Conservation (phyloP, 345 rosid species). For the Odontarrhena argentea region DNA sequence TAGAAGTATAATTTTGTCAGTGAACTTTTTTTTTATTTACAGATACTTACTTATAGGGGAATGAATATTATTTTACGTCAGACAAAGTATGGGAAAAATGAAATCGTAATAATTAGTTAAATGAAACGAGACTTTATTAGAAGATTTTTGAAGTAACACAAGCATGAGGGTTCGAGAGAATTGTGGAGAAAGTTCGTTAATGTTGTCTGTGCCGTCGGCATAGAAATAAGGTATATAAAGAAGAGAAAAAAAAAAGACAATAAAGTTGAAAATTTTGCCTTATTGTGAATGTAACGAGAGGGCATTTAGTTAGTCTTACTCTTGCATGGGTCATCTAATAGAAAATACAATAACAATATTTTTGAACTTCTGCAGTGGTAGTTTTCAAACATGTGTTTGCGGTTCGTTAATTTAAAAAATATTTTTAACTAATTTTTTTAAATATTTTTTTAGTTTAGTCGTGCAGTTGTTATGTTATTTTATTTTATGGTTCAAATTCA, state of each 20-base stretch:
- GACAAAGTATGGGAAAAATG: neutral
- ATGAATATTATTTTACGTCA: neutral
- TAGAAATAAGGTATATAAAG: neutral
- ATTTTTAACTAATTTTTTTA: no score
- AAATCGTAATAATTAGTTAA: neutral
- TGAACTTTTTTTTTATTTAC: neutral
- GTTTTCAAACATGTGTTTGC: no score
- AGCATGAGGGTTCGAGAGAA: conserved; percentile 39
- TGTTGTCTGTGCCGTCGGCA: conserved; percentile 38
- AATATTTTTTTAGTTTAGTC: no score
- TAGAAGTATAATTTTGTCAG: neutral
- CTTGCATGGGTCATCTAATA: neutral
- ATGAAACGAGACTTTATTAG: neutral
- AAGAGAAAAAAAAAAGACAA: neutral
- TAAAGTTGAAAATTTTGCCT: neutral
- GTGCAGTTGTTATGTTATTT: no score
- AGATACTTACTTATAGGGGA: neutral
- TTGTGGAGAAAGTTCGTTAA: conserved; percentile 39
- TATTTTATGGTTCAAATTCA: no score
- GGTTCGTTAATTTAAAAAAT: no score
- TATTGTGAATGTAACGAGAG: conserved; percentile 2
- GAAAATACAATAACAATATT: neutral
- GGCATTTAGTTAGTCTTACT: neutral
- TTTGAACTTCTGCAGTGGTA: neutral
- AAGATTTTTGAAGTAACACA: conserved; percentile 16